Percentiles rank a stretch among this genome's conserved stretches.
phyloP scores from a whole-genome alignment of 208 protist genomes.

The Acanthamoeba divionensis region DNA sequence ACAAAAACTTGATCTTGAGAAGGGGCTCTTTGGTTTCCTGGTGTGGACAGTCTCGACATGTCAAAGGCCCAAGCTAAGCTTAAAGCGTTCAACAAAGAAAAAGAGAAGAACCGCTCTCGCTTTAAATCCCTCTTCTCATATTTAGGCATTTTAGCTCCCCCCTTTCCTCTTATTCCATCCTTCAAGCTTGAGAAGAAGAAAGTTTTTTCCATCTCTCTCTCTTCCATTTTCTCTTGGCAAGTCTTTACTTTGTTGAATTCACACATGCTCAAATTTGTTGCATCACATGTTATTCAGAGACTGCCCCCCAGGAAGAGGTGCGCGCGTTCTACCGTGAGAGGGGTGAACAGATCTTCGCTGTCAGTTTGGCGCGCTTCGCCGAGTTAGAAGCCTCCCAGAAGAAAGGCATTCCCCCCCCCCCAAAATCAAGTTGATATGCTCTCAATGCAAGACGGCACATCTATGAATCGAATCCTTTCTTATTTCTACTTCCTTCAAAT shows the following conservation, averaged over 20 bases:
- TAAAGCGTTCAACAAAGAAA: slow-evolving; percentile 25
- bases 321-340: background rate
- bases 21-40: too few relatives aligned
- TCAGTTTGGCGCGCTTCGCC: background rate
- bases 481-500: too few relatives aligned
- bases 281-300: too few relatives aligned
- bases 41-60: too few relatives aligned
- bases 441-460: too few relatives aligned
- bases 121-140: slow-evolving; percentile 30
- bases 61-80: slow-evolving; percentile 28
- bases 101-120: slow-evolving; percentile 1
- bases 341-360: slow-evolving; percentile 38
- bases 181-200: too few relatives aligned
- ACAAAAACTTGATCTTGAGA: too few relatives aligned
- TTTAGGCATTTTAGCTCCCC: background rate
- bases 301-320: background rate
- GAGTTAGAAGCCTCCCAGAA: slow-evolving; percentile 32
- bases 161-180: background rate
- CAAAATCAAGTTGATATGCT: background rate
- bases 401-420: background rate
- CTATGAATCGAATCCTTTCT: too few relatives aligned
- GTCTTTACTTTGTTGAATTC: too few relatives aligned
- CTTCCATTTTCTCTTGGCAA: too few relatives aligned
- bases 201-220: background rate
- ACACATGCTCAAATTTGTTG: too few relatives aligned